Base-by-base conservation (phyloP, 148 eudicot species). In the Rheum nobile region DNA sequence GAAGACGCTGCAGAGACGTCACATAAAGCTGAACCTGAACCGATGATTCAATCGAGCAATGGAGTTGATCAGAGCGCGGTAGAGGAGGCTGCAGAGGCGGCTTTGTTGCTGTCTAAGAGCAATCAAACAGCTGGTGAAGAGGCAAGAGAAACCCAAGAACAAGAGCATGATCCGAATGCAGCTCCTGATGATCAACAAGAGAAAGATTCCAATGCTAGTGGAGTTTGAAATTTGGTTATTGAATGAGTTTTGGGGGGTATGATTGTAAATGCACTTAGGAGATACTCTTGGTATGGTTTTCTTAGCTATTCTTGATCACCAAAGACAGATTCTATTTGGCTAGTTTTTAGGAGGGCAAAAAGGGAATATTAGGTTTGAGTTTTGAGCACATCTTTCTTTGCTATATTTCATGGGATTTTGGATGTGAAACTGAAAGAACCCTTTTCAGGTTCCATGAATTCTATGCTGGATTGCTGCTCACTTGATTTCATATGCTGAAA, bases 1-100 rank as follows among this genome's bases (percentile, higher is more conserved):
- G 78, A 79, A 71, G 74, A 79, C 63, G 88, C 78, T 16, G 77
- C 54, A 37, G 89, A 79, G 69, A 59, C 80, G 16, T 76, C 75
- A 22, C 57, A 71, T 2, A 77, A 77, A 50, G 67, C 44, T 43
- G 83, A 82, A 35, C 48, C 44, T 43, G 83, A 82, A 35, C 48
- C 37, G 43, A 50, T n/a, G 68, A 76, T 17, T 72, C 71, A 22
- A 71, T 10, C 54, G 21, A 47, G 34, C 37, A 34, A 24, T 7
- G 55, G 6, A 12, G 14, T 22, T 54, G 61, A 24, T 22, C 61
- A 54, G 26, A 14, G 52, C 52, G 16, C 52, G 4, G n/a, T 46
- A 1, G n/a, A 46, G n/a, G 57, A 50, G 9, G 57, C 57, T 50
- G 67, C 67, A 11, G 67, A 16, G 11, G 70, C 38, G 0, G 69